Percentiles rank a stretch among this genome's conserved stretches.
phyloP scores from a whole-genome alignment of 345 rosid species.

The Ricinus communis region DNA sequence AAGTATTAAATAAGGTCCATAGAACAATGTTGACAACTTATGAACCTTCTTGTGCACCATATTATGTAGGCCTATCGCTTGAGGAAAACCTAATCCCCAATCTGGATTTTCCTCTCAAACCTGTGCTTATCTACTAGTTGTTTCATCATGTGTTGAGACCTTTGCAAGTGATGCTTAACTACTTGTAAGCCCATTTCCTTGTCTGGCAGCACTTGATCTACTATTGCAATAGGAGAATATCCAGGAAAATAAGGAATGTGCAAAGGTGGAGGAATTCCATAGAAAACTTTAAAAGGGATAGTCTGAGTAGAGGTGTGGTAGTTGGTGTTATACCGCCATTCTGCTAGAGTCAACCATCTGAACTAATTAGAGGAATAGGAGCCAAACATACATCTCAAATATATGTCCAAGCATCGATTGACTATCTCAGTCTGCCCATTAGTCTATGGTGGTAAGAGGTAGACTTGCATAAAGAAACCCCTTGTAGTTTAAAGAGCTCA shows the following conservation, averaged over 20 bases:
- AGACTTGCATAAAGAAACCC: not conserved
- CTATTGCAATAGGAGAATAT: not conserved
- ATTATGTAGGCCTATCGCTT: not conserved
- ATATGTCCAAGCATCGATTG: not conserved
- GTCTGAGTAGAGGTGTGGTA: not conserved
- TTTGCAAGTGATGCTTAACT: not conserved
- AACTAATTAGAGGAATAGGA: not conserved
- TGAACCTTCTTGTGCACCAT: no score
- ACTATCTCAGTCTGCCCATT: not conserved
- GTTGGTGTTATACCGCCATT: not conserved
- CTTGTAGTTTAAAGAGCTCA: not conserved
- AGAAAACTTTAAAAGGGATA: not conserved
- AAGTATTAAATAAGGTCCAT: no score
- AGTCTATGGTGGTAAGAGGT: not conserved
- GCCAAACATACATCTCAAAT: not conserved
- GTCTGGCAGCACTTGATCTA: not conserved
- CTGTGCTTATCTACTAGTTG: not conserved
- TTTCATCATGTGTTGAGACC: not conserved
- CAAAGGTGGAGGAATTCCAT: not conserved
- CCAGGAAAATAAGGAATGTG: not conserved
- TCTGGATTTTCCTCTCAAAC: not conserved
- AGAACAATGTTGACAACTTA: no score
- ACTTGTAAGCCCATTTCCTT: not conserved
- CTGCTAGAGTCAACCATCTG: not conserved
- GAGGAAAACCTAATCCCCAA: not conserved